Base-by-base conservation (phyloP, 768 basidiomycete species). In the Paxillus involutus region DNA sequence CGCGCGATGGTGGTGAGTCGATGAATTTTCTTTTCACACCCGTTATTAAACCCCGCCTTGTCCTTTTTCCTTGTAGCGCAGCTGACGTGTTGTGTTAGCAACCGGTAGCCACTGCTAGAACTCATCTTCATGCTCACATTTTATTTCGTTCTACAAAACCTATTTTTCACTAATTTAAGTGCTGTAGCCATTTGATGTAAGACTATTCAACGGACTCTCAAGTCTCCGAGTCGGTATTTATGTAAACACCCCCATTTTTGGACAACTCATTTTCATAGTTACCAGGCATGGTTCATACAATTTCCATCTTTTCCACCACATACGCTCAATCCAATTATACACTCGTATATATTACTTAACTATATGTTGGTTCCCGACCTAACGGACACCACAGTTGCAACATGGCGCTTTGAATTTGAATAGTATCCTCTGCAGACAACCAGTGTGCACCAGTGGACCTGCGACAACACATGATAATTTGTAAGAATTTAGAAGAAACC, bases 1-100 rank as follows among this genome's bases (percentile, higher is more conserved):
- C 80, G 88, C 47, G 62, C 72, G 42, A 64, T 80, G 61, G 65
- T 75, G 53, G 82, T 85, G 63, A 64, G 83, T 75, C 21, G 42
- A 29, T n/a, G 17, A 14, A 52, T 42, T 35, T 57, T 49, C 57
- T 43, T 50, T 42, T 48, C 47, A 44, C 5, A 19, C 50, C 57
- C 59, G 50, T 50, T 63, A 6, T 52, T 53, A 52, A 56, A 61
- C 51, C 39, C 24, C 55, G 29, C 53, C 56, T 41, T 41, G 29
- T 49, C 40, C 29, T 49, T 41, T 10, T 24, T 59, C 36, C 58
- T n/a, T 21, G 33, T 42, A 69, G 69, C 63, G 57, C 36, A 35
- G 33, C 54, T 45, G 47, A 59, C 32, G 21, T 29, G 48, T 53
- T 21, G 48, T 64, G 58, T 51, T 66, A 62, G 58, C 61, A 58